Base-by-base conservation (phyloP, 1,284 basidiomycete species). In the Mycocalia duriaeana region DNA sequence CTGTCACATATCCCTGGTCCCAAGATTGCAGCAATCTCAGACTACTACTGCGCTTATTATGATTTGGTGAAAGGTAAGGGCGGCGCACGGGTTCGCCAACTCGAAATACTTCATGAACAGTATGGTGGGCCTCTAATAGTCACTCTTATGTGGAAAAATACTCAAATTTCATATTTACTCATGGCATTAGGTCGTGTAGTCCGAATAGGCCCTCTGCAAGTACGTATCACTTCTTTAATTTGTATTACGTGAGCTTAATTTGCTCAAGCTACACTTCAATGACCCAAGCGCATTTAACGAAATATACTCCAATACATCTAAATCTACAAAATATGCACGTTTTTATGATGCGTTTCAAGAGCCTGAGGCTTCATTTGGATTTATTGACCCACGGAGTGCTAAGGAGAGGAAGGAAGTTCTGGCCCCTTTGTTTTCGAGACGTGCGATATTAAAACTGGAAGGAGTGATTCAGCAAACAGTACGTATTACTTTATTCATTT, bases 181-280 rank as follows among this genome's bases (percentile, higher is more conserved):
- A 19, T 26, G 23, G 4, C 37, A 13, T 5, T 38, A 68, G 64
- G 65, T 7, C 51, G 58, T 7, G 55, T 66, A 13, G 55, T 67
- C 38, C 56, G 66, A 25, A 59, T 65, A 44, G 61, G 56, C 4
- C 65, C 63, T n/a, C 59, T 61, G 41, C 58, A 67, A 50, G 63
- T 61, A 24, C 5, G 20, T 13, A 16, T 13, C 19, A 4, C n/a
- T 13, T 5, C 13, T 40, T 4, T 5, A 16, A 19, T n/a, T 19
- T 4, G 13, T 5, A 13, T 13, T 40, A n/a, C n/a, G n/a, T n/a
- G n/a, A n/a, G n/a, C n/a, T n/a, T n/a, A n/a, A n/a, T n/a, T n/a
- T n/a, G n/a, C n/a, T n/a, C n/a, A n/a, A 67, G 65, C 51, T 69
- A 11, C 65, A 66, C 43, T 69, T 69, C 51, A 51, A 50, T 14